phyloP scores from a whole-genome alignment of 1,284 basidiomycete genomes.

The Serendipita sp. region DNA sequence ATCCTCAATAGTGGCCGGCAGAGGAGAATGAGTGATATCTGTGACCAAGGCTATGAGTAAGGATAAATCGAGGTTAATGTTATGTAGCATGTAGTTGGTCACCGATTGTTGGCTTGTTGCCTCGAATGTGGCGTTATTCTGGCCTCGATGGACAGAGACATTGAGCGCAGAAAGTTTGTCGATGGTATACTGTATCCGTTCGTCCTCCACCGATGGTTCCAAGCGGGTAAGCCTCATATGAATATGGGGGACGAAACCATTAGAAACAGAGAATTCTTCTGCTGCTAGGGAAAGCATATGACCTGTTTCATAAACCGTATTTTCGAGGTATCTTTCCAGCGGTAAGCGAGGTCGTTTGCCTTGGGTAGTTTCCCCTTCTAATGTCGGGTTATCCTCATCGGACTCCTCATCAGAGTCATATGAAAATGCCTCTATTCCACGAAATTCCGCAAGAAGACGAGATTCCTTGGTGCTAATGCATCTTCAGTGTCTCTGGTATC shows the following conservation, averaged over 20 bases:
- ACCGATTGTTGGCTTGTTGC: slow-evolving; percentile 15
- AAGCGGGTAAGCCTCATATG: slow-evolving; percentile 59
- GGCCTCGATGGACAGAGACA: slow-evolving; percentile 53
- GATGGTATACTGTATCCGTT: slow-evolving; percentile 49
- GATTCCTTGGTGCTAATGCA: slow-evolving; percentile 51
- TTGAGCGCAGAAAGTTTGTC: slow-evolving; percentile 42
- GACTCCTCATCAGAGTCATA: slow-evolving; percentile 47
- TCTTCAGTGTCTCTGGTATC: not conserved
- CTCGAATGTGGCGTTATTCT: slow-evolving; percentile 22
- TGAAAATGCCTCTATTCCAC: slow-evolving; percentile 67
- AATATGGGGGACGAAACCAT: slow-evolving; percentile 27
- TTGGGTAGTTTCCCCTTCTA: not conserved
- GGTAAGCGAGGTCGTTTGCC: slow-evolving; percentile 11
- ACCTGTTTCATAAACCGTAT: slow-evolving; percentile 53
- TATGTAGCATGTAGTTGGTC: slow-evolving; percentile 30
- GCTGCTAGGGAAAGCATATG: slow-evolving; percentile 48
- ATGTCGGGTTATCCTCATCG: slow-evolving; percentile 22
- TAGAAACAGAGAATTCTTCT: slow-evolving; percentile 26
- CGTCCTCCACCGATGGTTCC: slow-evolving; percentile 16
- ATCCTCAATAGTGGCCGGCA: slow-evolving; percentile 42
- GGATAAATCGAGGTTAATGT: slow-evolving; percentile 68
- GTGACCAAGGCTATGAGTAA: slow-evolving; percentile 70
- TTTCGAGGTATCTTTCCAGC: slow-evolving; percentile 38
- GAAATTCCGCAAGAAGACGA: slow-evolving; percentile 61
- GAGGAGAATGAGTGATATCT: slow-evolving; percentile 60